These are phyloP conservation scores for Candida odintsovae DNA, from an alignment of 805 yeast species.

Conservation along the genomic window DNA sequence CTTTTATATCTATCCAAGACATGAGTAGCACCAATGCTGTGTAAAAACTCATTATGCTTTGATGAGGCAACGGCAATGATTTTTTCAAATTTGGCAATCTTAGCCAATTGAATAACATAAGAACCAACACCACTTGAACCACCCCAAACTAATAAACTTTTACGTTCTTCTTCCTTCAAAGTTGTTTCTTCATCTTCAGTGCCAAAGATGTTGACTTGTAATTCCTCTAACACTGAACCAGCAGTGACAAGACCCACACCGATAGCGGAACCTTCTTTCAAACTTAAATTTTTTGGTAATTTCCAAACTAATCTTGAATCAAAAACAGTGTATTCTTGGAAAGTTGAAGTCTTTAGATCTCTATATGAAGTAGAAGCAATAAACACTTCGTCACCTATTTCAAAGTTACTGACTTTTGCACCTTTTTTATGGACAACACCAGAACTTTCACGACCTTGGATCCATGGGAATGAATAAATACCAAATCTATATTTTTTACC, in stretches of 20 bases:
- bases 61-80: constrained; percentile 40
- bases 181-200: constrained; percentile 7
- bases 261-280: constrained; percentile 38
- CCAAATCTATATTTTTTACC: constrained; percentile 41
- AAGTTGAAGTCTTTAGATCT: constrained; percentile 40
- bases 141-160: constrained; percentile 38
- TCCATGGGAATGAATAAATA: constrained; percentile 43
- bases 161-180: constrained; percentile 6
- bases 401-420: constrained; percentile 25
- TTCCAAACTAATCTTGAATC: constrained; percentile 42
- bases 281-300: constrained; percentile 29
- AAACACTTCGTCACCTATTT: constrained; percentile 34
- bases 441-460: constrained; percentile 42
- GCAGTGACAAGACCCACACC: constrained; percentile 47
- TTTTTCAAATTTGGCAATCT: constrained; percentile 29
- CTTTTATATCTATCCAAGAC: constrained; percentile 31
- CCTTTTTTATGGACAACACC: constrained; percentile 35
- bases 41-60: constrained; percentile 31
- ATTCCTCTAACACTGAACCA: constrained; percentile 27
- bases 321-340: constrained; percentile 39
- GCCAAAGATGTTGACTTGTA: constrained; percentile 15
- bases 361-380: constrained; percentile 42
- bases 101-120: constrained; percentile 37
- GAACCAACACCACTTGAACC: constrained; percentile 43
- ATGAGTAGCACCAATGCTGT: constrained; percentile 37